Evolutionary conservation across 2,329 filamentous ascomycete genomes (phyloP).

Genomic region (Xylariaceae sp.): DNA sequence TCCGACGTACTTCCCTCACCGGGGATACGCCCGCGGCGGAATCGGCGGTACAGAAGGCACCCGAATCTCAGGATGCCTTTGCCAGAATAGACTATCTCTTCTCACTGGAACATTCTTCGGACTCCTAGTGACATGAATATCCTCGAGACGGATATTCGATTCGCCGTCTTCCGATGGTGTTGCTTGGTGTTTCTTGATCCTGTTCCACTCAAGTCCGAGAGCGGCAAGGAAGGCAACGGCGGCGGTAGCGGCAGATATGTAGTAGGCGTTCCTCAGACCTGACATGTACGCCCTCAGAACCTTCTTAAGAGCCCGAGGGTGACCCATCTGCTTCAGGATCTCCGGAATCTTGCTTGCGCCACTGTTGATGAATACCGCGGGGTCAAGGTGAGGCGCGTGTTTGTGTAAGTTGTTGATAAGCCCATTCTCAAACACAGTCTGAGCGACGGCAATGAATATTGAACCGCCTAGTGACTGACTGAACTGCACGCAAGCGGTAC

Average conservation of each 20-base stretch:
- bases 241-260: slow-evolving; percentile 46
- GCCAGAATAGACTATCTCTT: not conserved
- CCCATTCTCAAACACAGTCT: slow-evolving; percentile 63
- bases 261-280: slow-evolving; percentile 47
- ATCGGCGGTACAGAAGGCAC: not conserved
- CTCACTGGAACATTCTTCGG: not conserved
- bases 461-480: slow-evolving; percentile 62
- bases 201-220: slow-evolving; percentile 47
- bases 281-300: slow-evolving; percentile 46
- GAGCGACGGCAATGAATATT: slow-evolving; percentile 58
- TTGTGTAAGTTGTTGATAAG: slow-evolving; percentile 48
- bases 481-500: slow-evolving; percentile 51
- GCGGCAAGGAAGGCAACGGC: slow-evolving; percentile 41
- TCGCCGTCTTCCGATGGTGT: not conserved
- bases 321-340: slow-evolving; percentile 39
- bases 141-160: not conserved
- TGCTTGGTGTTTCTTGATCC: slow-evolving; percentile 39
- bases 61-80: not conserved
- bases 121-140: not conserved
- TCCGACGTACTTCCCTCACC: too few relatives aligned
- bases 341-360: slow-evolving; percentile 47
- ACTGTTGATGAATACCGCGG: slow-evolving; percentile 45
- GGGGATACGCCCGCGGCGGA: too few relatives aligned
- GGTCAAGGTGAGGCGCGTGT: slow-evolving; percentile 42
- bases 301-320: slow-evolving; percentile 37